phyloP scores from a whole-genome alignment of 345 rosid genomes.

The Citrus mangshanensis region DNA sequence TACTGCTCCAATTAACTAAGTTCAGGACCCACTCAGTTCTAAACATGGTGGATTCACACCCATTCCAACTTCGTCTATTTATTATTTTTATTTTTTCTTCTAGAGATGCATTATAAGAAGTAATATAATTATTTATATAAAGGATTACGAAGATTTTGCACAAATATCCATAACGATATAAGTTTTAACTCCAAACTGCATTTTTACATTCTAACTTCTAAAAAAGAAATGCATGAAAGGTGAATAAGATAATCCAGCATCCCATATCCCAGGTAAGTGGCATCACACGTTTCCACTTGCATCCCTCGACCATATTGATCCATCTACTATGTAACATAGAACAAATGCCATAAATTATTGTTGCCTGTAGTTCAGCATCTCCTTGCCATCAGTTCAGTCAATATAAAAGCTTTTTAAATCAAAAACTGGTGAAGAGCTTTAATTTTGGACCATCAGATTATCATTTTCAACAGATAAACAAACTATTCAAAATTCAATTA shows the following conservation, averaged over 20 bases:
- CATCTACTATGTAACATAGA: background rate
- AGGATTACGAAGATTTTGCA: background rate
- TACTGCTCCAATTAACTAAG: background rate
- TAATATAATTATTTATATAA: background rate
- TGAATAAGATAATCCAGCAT: background rate
- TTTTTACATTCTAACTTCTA: background rate
- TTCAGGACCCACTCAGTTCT: background rate
- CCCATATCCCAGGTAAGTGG: background rate
- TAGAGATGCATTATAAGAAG: background rate
- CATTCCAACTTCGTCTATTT: background rate
- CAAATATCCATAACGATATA: background rate
- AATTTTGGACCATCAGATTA: background rate
- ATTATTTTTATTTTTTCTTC: background rate
- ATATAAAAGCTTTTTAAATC: background rate
- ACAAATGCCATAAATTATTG: background rate
- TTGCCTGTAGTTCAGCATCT: background rate
- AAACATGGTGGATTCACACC: background rate
- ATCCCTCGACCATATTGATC: background rate
- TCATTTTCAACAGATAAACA: background rate
- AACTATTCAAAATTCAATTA: background rate
- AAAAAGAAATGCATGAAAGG: background rate
- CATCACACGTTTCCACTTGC: background rate
- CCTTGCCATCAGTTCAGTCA: background rate
- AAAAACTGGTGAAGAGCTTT: background rate
- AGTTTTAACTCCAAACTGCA: background rate